These are phyloP conservation scores for Mycotypha africana DNA, from an alignment of 371 early-diverging fungal genomes.

Conservation along the genomic window DNA sequence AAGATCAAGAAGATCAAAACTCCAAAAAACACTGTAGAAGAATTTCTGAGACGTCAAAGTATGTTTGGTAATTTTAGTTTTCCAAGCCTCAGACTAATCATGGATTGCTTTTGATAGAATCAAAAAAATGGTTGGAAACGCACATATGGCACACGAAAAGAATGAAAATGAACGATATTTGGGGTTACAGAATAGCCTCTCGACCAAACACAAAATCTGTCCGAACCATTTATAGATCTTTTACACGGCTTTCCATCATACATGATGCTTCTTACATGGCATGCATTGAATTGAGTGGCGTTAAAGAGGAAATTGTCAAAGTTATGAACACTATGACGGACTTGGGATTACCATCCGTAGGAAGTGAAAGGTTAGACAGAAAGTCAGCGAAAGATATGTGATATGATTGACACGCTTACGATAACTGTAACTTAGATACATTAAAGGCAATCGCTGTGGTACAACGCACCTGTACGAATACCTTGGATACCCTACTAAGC, in stretches of 20 bases:
- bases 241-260: slow-evolving; percentile 62
- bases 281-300: slow-evolving; percentile 69
- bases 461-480: slow-evolving; percentile 45
- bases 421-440: slow-evolving; percentile 49
- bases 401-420: not conserved
- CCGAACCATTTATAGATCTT: slow-evolving; percentile 70
- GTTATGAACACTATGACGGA: slow-evolving; percentile 58
- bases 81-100: too few species aligned
- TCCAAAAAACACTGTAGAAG: slow-evolving; percentile 37
- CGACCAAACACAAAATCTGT: slow-evolving; percentile 83
- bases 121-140: slow-evolving; percentile 93
- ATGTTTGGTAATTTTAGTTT: too few species aligned
- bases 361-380: slow-evolving; percentile 47
- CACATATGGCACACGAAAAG: slow-evolving; percentile 98
- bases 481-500: slow-evolving; percentile 48
- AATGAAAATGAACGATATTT: slow-evolving; percentile 87
- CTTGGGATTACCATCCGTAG: slow-evolving; percentile 55
- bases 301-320: slow-evolving; percentile 30
- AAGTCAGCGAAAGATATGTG: not conserved
- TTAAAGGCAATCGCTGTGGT: slow-evolving; percentile 58
- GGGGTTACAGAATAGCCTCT: slow-evolving; percentile 81
- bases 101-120: slow-evolving; percentile 36
- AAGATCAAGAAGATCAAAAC: slow-evolving; percentile 32
- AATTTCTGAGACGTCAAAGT: slow-evolving; percentile 57
- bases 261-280: slow-evolving; percentile 83